These are phyloP conservation scores for Malbranchea zuffiana DNA, from an alignment of 2,329 filamentous ascomycete genomes.

Conservation along the genomic window DNA sequence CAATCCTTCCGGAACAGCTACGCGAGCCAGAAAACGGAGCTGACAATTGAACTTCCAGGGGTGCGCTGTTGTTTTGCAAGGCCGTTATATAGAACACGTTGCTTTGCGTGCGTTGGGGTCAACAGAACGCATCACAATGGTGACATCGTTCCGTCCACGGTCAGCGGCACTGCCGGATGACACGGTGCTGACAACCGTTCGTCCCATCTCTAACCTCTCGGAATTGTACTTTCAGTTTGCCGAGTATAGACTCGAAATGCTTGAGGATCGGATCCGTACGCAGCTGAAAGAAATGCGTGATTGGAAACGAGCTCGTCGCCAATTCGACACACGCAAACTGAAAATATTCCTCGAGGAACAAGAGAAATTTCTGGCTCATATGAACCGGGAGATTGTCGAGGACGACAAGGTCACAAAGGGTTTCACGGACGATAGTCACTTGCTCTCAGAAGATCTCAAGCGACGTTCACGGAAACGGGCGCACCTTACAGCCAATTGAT, in stretches of 20 bases:
- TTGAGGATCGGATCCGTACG: slow-evolving; percentile 47
- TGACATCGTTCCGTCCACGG: slow-evolving; percentile 54
- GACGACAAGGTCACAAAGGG: slow-evolving; percentile 31
- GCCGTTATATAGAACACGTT: slow-evolving; percentile 55
- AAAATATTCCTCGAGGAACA: slow-evolving; percentile 22
- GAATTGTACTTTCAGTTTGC: slow-evolving; percentile 52
- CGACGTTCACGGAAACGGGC: slow-evolving; percentile 20
- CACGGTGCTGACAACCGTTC: slow-evolving; percentile 49
- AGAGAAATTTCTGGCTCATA: slow-evolving; percentile 27
- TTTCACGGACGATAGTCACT: slow-evolving; percentile 26
- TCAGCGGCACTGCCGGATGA: slow-evolving; percentile 47
- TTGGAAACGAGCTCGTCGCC: slow-evolving; percentile 23
- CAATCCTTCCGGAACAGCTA: slow-evolving; percentile 2
- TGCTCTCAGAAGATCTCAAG: slow-evolving; percentile 29
- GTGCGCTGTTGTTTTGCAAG: slow-evolving; percentile 54
- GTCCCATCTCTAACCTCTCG: slow-evolving; percentile 46
- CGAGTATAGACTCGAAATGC: slow-evolving; percentile 52
- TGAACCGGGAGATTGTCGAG: slow-evolving; percentile 33
- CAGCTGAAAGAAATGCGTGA: slow-evolving; percentile 32
- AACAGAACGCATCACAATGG: slow-evolving; percentile 53
- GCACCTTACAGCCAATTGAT: slow-evolving; percentile 11
- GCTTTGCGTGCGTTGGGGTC: slow-evolving; percentile 49
- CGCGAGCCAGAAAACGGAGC: background rate
- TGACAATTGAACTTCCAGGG: slow-evolving; percentile 38
- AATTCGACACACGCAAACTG: slow-evolving; percentile 22